Percentiles rank a stretch among this genome's conserved stretches.
These are phyloP conservation scores for Cladosporium sp. DNA, from an alignment of 2,329 filamentous ascomycete genomes.

Conservation along the genomic window DNA sequence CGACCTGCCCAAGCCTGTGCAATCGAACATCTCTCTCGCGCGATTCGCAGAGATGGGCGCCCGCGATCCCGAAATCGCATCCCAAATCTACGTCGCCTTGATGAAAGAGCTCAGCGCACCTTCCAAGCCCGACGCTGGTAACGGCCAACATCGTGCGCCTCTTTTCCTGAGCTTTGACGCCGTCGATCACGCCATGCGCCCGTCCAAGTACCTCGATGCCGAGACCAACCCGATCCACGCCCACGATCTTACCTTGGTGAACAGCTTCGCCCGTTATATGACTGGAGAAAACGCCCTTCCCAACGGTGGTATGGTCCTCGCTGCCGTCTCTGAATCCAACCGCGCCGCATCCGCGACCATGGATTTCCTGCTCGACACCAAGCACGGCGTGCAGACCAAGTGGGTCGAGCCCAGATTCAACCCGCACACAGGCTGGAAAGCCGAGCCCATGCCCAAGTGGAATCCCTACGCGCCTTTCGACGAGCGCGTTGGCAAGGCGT, in stretches of 20 bases:
- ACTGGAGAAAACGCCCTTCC: constrained; percentile 52
- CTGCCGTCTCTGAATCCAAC: constrained; percentile 70
- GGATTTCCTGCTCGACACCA: constrained; percentile 37
- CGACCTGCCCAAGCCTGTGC: constrained; percentile 57
- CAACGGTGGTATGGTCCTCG: constrained; percentile 78
- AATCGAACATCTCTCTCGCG: constrained; percentile 58
- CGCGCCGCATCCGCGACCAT: constrained; percentile 60
- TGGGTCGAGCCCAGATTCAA: constrained; percentile 41
- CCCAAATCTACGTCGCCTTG: constrained; percentile 74
- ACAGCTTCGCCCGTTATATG: constrained; percentile 70
- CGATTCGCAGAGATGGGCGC: constrained; percentile 66
- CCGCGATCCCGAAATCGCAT: constrained; percentile 72
- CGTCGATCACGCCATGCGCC: constrained; percentile 74
- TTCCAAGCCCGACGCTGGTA: constrained; percentile 31
- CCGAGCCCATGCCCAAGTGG: constrained; percentile 35
- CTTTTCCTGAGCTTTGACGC: constrained; percentile 76
- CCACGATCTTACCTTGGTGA: constrained; percentile 74
- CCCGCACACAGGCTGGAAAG: constrained; percentile 26
- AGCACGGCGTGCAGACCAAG: constrained; percentile 53
- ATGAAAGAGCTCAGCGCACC: constrained; percentile 70
- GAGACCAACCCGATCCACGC: constrained; percentile 74
- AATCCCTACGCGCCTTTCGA: constrained; percentile 53
- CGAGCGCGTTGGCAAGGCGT: constrained; percentile 45
- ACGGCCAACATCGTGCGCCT: constrained; percentile 49
- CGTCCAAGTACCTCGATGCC: constrained; percentile 69